Base-by-base conservation (phyloP, 306 rosid genomes). In the Cucurbita ficifolia region DNA sequence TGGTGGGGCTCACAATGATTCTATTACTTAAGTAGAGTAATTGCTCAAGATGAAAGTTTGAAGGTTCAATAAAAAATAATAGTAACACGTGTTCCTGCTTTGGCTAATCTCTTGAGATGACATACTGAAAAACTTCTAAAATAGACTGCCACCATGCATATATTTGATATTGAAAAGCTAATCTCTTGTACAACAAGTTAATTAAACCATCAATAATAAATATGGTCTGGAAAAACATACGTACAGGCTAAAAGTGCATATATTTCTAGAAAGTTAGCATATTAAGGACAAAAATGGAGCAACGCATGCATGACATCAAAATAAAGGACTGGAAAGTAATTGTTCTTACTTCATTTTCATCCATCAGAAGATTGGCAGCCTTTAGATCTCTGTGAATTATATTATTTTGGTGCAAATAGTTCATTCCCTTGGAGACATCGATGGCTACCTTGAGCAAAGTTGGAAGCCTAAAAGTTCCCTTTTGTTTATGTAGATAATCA, bases 291-390 rank as follows among this genome's bases (percentile, higher is more conserved):
- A 69, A 24, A 9, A 48, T 21, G 4, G 6, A 42, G 72, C 18
- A 24, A 12, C 24, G 21, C 53, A 69, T 49, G 24, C 14, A 70
- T 38, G 43, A 71, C 21, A 77, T 38, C 49, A 12, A 33, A 60
- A 70, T 63, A 60, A 33, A 70, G 50, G 29, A 7, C 35, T 19
- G 60, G 42, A 65, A n/a, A 51, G 19, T 57, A 60, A 61, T 35
- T 63, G 58, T 76, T 40, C 89, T 48, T 91, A 95, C 99, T 43
- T 86, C 86, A 82, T 89, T 87, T 87, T 95, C 99, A 81, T 89
- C 99, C 97, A 95, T 95, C 86, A 95, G 78, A 83, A 95, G 91
- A 83, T 95, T 91, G 74, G 99, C 99, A 43, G 88, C 90, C 80
- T 95, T 95, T 77, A 95, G 84, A 81, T 95, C 99, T 85, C 99